Percentiles rank a stretch among this genome's conserved stretches.
These are phyloP conservation scores for Aspergillus tubingensis DNA, from an alignment of 2,329 filamentous ascomycete species.

Conservation along the genomic window DNA sequence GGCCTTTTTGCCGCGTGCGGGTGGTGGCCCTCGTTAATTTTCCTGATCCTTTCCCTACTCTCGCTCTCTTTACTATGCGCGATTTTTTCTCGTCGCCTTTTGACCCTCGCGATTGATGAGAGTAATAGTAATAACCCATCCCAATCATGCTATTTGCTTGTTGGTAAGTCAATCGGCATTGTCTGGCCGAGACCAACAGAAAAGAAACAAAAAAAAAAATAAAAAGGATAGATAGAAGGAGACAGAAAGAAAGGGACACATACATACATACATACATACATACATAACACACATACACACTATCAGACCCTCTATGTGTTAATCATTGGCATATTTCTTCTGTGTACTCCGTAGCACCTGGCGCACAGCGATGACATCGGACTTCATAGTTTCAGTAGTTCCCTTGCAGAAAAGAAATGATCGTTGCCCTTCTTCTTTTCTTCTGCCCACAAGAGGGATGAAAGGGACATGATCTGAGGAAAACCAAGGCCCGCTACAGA, in stretches of 20 bases:
- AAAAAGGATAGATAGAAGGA: not conserved
- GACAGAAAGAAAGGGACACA: not conserved
- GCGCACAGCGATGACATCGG: conserved; percentile 7
- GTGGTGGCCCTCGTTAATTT: conserved; percentile 24
- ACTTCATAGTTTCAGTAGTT: conserved; percentile 7
- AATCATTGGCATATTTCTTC: conserved; percentile 3
- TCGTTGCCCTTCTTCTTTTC: not conserved
- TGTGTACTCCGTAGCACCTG: not conserved
- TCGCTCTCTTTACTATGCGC: conserved; percentile 27
- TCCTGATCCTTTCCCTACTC: conserved; percentile 15
- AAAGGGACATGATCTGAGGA: not conserved
- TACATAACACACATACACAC: not conserved
- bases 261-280: not conserved
- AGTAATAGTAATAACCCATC: conserved; percentile 14
- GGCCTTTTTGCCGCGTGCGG: conserved; percentile 25
- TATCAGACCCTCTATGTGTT: not conserved
- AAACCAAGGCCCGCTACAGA: not conserved
- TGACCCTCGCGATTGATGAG: conserved; percentile 15
- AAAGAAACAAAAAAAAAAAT: no score
- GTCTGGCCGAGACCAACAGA: not conserved
- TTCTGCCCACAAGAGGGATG: not conserved
- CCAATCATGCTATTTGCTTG: conserved; percentile 4
- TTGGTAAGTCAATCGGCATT: not conserved
- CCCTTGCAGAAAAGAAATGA: conserved; percentile 18
- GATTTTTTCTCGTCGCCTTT: conserved; percentile 24